phyloP scores from a whole-genome alignment of 2,329 filamentous ascomycete genomes.

The Davidsoniella neocaledoniae region DNA sequence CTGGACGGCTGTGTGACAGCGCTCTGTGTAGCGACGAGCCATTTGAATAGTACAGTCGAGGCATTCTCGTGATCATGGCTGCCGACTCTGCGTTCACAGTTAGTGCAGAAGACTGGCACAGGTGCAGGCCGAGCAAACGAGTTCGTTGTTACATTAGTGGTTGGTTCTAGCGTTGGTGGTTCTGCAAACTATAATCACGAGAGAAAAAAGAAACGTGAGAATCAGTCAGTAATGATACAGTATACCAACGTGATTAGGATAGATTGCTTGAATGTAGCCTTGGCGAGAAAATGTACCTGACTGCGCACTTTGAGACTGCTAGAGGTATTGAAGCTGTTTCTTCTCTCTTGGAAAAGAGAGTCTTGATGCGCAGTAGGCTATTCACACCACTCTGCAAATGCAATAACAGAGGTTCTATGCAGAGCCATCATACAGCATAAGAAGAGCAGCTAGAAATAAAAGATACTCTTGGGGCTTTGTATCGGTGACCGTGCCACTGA shows the following conservation, averaged over 20 bases:
- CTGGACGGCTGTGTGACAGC: slow-evolving; percentile 22
- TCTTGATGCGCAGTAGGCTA: neutral
- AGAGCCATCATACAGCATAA: too few species aligned
- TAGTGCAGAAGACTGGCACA: slow-evolving; percentile 24
- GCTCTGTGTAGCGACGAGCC: slow-evolving; percentile 25
- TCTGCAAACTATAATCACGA: slow-evolving; percentile 4
- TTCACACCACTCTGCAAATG: too few species aligned
- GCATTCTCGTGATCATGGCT: slow-evolving; percentile 27
- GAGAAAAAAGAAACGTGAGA: too few species aligned
- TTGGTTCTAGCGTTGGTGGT: neutral
- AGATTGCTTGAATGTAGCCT: too few species aligned
- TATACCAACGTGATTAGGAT: too few species aligned
- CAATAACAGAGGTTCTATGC: too few species aligned
- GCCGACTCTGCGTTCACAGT: slow-evolving; percentile 31
- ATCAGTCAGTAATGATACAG: too few species aligned
- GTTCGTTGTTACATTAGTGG: neutral
- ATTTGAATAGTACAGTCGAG: slow-evolving; percentile 39
- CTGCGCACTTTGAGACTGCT: slow-evolving; percentile 13
- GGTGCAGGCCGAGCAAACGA: slow-evolving; percentile 4
- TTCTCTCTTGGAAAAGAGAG: too few species aligned
- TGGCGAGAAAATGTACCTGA: slow-evolving; percentile 28
- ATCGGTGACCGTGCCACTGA: slow-evolving; percentile 47
- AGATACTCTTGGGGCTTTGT: slow-evolving; percentile 48
- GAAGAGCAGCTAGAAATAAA: slow-evolving; percentile 15
- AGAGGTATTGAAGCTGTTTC: too few species aligned